These are phyloP conservation scores for Moesziomyces parantarcticus DNA, from an alignment of 1,284 basidiomycete genomes.

Conservation along the genomic window DNA sequence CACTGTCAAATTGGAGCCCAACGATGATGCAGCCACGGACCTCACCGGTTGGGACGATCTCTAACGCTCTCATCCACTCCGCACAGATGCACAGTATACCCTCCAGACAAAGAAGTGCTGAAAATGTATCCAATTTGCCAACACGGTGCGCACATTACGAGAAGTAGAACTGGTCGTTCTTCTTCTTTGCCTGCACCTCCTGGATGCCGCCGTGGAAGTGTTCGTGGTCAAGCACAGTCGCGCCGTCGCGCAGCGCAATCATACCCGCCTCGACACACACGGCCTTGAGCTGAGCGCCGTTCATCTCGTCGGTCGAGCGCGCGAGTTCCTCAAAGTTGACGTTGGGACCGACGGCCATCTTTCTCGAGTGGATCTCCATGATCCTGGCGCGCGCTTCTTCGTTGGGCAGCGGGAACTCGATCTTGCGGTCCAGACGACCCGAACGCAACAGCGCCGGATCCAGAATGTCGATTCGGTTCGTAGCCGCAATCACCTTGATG, in stretches of 20 bases:
- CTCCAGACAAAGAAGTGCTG: no score
- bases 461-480: constrained; percentile 98
- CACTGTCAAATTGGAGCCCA: constrained; percentile 16
- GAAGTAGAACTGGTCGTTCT: constrained; percentile 66
- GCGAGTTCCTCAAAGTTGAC: constrained; percentile 83
- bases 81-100: background rate
- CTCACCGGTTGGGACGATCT: constrained; percentile 48
- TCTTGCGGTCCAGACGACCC: constrained; percentile 81
- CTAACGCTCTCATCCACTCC: background rate
- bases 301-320: constrained; percentile 81
- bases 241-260: constrained; percentile 94
- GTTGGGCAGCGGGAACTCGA: constrained; percentile 82
- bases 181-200: constrained; percentile 68
- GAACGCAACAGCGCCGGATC: constrained; percentile 81
- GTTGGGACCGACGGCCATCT: constrained; percentile 83
- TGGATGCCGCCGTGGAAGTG: constrained; percentile 67
- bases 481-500: constrained; percentile 99
- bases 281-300: constrained; percentile 73
- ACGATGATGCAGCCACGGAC: constrained; percentile 8
- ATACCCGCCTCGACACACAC: constrained; percentile 94
- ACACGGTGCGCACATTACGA: constrained; percentile 7
- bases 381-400: constrained; percentile 80
- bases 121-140: no score
- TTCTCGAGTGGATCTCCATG: constrained; percentile 85
- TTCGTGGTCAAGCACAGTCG: constrained; percentile 71